Conservation (phyloP, 2,329 filamentous ascomycete species). For the Ophiostoma ulmi region DNA sequence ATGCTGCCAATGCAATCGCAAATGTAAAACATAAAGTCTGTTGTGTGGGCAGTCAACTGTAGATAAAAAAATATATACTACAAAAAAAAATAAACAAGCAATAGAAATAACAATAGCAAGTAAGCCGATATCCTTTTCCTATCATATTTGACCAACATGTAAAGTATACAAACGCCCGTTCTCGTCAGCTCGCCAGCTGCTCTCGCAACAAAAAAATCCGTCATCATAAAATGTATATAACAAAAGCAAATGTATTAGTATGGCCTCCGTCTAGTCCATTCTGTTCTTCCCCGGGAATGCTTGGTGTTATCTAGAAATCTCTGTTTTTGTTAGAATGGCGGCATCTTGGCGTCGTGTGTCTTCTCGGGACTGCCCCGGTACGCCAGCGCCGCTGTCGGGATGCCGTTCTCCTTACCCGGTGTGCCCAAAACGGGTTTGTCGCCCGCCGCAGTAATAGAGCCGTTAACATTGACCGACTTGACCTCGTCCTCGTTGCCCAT, state of each 20-base stretch:
- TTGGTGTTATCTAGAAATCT: neutral
- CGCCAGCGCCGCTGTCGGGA: conserved; percentile 42
- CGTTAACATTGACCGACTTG: neutral
- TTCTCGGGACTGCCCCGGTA: conserved; percentile 61
- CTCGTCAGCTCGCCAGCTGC: neutral
- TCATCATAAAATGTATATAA: neutral
- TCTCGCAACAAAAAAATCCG: neutral
- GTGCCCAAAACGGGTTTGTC: conserved; percentile 14
- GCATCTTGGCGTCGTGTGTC: conserved; percentile 34
- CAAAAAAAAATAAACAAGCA: neutral
- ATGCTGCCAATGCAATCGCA: neutral
- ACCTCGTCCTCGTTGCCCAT: conserved; percentile 3
- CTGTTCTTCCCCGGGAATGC: neutral
- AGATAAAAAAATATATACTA: neutral
- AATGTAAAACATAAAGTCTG: too few relatives aligned
- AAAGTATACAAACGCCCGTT: neutral
- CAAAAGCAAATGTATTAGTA: neutral
- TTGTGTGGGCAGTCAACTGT: too few relatives aligned
- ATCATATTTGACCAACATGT: neutral
- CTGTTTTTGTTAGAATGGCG: neutral
- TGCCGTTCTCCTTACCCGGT: conserved; percentile 27
- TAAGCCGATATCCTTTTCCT: conserved; percentile 2
- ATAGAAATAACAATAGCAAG: neutral
- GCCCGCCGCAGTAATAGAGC: neutral
- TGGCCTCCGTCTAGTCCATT: neutral